Percentiles rank a stretch among this genome's conserved stretches.
Conservation (phyloP, 2,329 filamentous ascomycete species). For the Diaporthe eres region DNA sequence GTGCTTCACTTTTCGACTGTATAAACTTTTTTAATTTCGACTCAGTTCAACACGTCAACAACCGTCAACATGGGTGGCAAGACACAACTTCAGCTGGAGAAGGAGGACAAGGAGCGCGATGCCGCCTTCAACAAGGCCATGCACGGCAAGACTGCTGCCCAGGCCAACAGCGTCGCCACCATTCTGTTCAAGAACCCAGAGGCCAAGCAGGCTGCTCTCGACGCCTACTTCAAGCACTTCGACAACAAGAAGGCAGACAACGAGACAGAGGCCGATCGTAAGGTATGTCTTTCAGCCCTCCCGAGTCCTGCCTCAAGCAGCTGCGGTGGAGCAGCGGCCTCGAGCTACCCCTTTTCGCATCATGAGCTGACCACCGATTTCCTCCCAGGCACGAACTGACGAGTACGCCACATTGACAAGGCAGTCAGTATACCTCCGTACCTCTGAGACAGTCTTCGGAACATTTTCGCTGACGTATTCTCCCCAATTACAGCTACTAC, state of each 20-base stretch:
- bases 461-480: conserved; percentile 42
- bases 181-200: conserved; percentile 85
- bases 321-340: background rate
- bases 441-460: background rate
- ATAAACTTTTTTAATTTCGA: background rate
- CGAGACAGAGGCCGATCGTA: conserved; percentile 87
- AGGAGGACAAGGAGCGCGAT: conserved; percentile 87
- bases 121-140: conserved; percentile 91
- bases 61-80: conserved; percentile 40
- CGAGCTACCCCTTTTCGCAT: background rate
- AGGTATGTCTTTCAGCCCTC: conserved; percentile 66
- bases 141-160: conserved; percentile 80
- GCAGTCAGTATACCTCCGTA: conserved; percentile 75
- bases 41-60: conserved; percentile 32
- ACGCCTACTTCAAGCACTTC: conserved; percentile 91
- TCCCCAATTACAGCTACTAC: conserved; percentile 78
- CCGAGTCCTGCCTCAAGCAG: background rate
- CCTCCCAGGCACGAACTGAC: conserved; percentile 77
- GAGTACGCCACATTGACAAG: conserved; percentile 95
- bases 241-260: conserved; percentile 80
- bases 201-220: conserved; percentile 72
- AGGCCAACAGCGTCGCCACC: conserved; percentile 80
- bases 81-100: conserved; percentile 70
- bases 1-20: conserved; percentile 3
- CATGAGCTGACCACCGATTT: conserved; percentile 42